Base-by-base conservation (phyloP, 192 early-diverging fungal species). In the Entophlyctis luteolus region DNA sequence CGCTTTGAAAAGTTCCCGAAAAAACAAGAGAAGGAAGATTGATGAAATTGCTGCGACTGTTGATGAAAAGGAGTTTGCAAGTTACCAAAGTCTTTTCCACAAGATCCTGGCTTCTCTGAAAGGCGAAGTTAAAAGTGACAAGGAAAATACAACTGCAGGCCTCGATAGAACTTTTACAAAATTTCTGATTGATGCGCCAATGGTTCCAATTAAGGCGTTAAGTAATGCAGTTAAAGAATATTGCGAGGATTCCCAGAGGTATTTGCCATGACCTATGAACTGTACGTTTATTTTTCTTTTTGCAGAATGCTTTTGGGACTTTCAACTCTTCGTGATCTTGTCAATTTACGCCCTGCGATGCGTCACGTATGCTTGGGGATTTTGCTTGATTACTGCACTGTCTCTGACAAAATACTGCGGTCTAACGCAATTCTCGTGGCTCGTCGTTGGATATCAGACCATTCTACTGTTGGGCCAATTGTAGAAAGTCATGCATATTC, bases 181-280 rank as follows among this genome's bases (percentile, higher is more conserved):
- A 34, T 83, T 94, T 60, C 65, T 94, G 65, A 62, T 92, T 16
- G 91, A 94, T 35, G 88, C 84, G 2, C 92, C 92, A 2, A 81
- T 89, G 57, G 55, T 94, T 5, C 75, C 80, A n/a, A 70, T 68
- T 10, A 77, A 77, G 36, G 80, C 84, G 0, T 74, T 94, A 12
- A 80, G 84, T 3, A 38, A 31, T 4, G 69, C 87, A 18, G 79
- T 93, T 6, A 76, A 81, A 68, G 69, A 66, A 31, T 89, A 84
- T 67, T 88, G 85, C 55, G 87, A 90, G 56, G 86, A 90, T 62
- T 62, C 78, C 23, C 79, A 79, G 32, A 68, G 86, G 63, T 81
- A 76, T 27, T 25, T 56, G 27, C 57, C 29, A 53, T 32, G 1
- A 62, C 37, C 8, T 28, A 52, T 53, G 39, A 39, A 37, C 3